Evolutionary conservation across 352 stramenopile genomes (phyloP).

Genomic region (Pythium aquatile): DNA sequence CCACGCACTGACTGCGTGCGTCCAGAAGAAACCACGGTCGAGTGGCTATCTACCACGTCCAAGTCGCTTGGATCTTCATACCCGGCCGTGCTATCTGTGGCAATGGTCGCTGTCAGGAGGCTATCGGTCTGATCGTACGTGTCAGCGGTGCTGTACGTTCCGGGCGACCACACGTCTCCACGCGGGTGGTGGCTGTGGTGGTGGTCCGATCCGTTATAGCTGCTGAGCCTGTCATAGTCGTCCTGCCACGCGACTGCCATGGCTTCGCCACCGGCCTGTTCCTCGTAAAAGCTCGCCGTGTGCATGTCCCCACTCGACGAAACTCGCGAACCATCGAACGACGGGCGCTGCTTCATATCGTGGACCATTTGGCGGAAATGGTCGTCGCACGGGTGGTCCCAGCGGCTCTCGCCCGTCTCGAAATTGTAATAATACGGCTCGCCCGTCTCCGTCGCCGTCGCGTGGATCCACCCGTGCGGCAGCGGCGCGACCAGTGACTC

Average conservation of each 20-base stretch:
- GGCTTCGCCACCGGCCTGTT: not conserved
- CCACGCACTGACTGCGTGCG: slow-evolving; percentile 14
- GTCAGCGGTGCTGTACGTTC: not conserved
- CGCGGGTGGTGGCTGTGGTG: not conserved
- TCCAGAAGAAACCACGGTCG: slow-evolving; percentile 17
- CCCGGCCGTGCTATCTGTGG: slow-evolving; percentile 14
- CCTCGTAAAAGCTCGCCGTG: slow-evolving; percentile 38
- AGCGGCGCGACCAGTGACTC: slow-evolving; percentile 74
- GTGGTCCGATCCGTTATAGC: slow-evolving; percentile 12
- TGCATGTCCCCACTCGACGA: slow-evolving; percentile 23
- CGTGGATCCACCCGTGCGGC: slow-evolving; percentile 68
- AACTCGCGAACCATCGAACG: slow-evolving; percentile 6
- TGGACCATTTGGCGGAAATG: slow-evolving; percentile 58
- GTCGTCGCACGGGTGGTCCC: slow-evolving; percentile 79
- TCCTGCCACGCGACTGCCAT: slow-evolving; percentile 15
- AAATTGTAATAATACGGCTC: slow-evolving; percentile 83
- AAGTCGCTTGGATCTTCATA: slow-evolving; percentile 19
- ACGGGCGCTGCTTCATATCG: slow-evolving; percentile 39
- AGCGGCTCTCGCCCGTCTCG: slow-evolving; percentile 71
- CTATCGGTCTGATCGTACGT: not conserved
- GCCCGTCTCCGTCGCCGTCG: slow-evolving; percentile 53
- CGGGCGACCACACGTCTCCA: not conserved
- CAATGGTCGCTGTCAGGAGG: not conserved
- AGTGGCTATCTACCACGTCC: slow-evolving; percentile 19
- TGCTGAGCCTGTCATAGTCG: slow-evolving; percentile 7